Evolutionary conservation across 805 yeast genomes (phyloP).

Genomic region (Myxozyma udenii): DNA sequence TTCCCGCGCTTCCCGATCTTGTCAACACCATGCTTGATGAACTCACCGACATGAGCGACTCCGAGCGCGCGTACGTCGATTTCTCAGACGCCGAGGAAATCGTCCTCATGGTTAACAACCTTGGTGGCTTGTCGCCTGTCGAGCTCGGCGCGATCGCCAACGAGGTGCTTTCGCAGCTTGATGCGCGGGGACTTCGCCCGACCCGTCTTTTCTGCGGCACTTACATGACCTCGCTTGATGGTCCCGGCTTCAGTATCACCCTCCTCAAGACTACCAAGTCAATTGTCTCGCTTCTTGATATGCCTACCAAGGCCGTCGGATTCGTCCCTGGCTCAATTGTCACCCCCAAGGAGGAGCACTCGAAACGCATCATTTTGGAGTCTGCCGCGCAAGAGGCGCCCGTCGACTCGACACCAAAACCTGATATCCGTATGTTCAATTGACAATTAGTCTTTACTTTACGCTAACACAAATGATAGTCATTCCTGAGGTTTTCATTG

Average conservation of each 20-base stretch:
- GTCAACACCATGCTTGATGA: slow-evolving; percentile 57
- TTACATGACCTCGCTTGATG: slow-evolving; percentile 83
- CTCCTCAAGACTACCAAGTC: slow-evolving; percentile 65
- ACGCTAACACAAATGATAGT: slow-evolving; percentile 31
- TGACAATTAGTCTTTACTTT: neutral
- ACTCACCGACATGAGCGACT: slow-evolving; percentile 59
- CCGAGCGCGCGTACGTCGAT: slow-evolving; percentile 76
- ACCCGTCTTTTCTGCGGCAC: slow-evolving; percentile 69
- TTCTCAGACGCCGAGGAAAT: slow-evolving; percentile 62
- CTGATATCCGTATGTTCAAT: slow-evolving; percentile 3
- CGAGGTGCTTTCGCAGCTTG: slow-evolving; percentile 37
- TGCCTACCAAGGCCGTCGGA: slow-evolving; percentile 74
- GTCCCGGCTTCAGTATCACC: slow-evolving; percentile 88
- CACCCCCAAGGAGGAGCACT: slow-evolving; percentile 32
- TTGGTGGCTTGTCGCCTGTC: slow-evolving; percentile 84
- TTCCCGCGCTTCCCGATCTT: slow-evolving; percentile 68
- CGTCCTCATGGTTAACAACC: slow-evolving; percentile 70
- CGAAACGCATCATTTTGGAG: slow-evolving; percentile 25
- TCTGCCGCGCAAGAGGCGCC: slow-evolving; percentile 28
- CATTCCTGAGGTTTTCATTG: slow-evolving; percentile 36
- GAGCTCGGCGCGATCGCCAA: slow-evolving; percentile 73
- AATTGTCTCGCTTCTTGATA: slow-evolving; percentile 59
- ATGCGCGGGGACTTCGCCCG: slow-evolving; percentile 50
- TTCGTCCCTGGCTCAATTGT: slow-evolving; percentile 52
- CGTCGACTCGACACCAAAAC: slow-evolving; percentile 33